Conservation (phyloP, 768 basidiomycete genomes). For the Amanita exitialis region DNA sequence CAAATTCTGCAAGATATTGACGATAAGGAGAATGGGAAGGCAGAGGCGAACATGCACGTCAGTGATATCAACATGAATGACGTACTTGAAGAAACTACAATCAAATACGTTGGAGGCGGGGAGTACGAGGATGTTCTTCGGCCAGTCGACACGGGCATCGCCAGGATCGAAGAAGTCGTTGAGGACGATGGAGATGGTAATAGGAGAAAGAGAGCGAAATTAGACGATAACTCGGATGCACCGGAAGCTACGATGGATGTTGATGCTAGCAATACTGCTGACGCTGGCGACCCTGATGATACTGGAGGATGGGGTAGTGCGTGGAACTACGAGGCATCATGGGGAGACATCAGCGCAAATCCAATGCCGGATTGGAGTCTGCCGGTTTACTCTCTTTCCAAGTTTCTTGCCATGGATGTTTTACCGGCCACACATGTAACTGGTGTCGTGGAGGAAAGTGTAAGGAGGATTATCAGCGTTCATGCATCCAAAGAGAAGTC, state of each 20-base stretch:
- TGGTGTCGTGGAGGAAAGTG: constrained; percentile 57
- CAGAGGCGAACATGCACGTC: neutral
- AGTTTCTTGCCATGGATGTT: constrained; percentile 42
- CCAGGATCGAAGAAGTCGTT: constrained; percentile 18
- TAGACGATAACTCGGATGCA: constrained; percentile 8
- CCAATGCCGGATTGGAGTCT: constrained; percentile 10
- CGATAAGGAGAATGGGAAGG: constrained; percentile 34
- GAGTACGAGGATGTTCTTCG: neutral
- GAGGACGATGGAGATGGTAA: constrained; percentile 26
- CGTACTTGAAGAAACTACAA: neutral
- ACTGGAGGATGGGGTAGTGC: neutral
- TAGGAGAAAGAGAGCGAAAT: constrained; percentile 15
- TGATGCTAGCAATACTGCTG: neutral
- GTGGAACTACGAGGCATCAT: neutral
- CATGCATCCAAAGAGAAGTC: constrained; percentile 21
- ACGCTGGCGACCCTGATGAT: neutral
- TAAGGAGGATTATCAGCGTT: constrained; percentile 45
- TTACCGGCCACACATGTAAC: constrained; percentile 55
- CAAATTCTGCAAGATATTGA: neutral
- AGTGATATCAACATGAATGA: neutral
- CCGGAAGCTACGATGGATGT: neutral
- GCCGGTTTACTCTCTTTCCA: constrained; percentile 19
- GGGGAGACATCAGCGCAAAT: neutral
- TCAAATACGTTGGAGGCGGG: constrained; percentile 1
- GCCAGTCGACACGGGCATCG: constrained; percentile 29